Percentiles rank a stretch among this genome's conserved stretches.
Evolutionary conservation across 108 stramenopile species (phyloP).

Genomic region (Pseudonitzschia multiseries): DNA sequence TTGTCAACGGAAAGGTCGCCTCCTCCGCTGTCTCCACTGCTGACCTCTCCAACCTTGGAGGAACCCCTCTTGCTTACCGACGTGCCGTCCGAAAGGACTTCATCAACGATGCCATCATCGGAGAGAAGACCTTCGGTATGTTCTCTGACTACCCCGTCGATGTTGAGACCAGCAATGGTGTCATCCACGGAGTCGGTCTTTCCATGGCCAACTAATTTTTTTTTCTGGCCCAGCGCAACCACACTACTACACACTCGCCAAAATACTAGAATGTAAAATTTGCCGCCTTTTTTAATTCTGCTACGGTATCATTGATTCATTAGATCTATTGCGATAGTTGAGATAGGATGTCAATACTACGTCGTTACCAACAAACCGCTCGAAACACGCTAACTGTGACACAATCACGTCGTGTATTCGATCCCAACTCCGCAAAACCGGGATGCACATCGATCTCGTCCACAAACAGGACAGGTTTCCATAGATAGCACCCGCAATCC

Average conservation of each 20-base stretch:
- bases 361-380: too few species aligned
- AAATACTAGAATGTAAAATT: slow-evolving; percentile 2
- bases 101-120: slow-evolving; percentile 73
- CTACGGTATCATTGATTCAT: too few species aligned
- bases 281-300: neutral
- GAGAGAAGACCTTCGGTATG: slow-evolving; percentile 58
- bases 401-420: too few species aligned
- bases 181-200: slow-evolving; percentile 65
- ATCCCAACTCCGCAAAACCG: too few species aligned
- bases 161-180: slow-evolving; percentile 58
- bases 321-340: too few species aligned
- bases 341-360: too few species aligned
- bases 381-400: too few species aligned
- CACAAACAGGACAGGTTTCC: too few species aligned
- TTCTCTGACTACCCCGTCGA: slow-evolving; percentile 58
- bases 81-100: slow-evolving; percentile 69
- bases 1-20: slow-evolving; percentile 51
- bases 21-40: slow-evolving; percentile 34
- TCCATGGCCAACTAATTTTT: slow-evolving; percentile 18
- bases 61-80: slow-evolving; percentile 46
- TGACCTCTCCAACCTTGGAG: slow-evolving; percentile 44
- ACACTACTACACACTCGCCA: neutral
- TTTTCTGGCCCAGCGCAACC: neutral
- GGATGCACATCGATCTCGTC: too few species aligned
- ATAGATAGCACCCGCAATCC: too few species aligned